Evolutionary conservation across 352 stramenopile species (phyloP).

Genomic region (Phytophthora vignae): DNA sequence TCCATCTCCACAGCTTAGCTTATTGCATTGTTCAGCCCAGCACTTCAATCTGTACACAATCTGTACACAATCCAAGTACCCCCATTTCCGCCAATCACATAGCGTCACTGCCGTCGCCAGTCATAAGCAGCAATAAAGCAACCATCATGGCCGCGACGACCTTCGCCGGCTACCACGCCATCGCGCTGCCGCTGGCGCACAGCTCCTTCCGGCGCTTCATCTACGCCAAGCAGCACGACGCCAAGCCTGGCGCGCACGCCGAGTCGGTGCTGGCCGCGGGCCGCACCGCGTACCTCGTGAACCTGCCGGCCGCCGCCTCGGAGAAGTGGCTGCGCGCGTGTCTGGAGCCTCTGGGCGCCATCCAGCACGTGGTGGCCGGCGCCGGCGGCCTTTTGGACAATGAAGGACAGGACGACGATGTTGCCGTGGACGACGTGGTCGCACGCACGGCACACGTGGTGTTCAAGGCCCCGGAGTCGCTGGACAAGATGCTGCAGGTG

Average conservation of each 20-base stretch:
- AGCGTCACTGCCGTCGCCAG: neutral
- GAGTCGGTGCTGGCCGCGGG: slow-evolving; percentile 63
- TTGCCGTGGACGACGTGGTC: slow-evolving; percentile 24
- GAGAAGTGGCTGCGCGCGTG: slow-evolving; percentile 65
- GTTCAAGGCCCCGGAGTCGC: slow-evolving; percentile 73
- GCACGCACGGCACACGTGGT: slow-evolving; percentile 71
- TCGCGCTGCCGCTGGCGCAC: slow-evolving; percentile 71
- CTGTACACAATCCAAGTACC: too few relatives aligned
- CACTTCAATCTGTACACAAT: neutral
- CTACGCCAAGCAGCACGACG: slow-evolving; percentile 77
- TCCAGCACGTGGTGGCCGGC: slow-evolving; percentile 67
- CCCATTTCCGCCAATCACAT: neutral
- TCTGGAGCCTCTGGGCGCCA: slow-evolving; percentile 56
- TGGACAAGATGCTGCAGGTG: slow-evolving; percentile 62
- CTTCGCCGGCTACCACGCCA: slow-evolving; percentile 74
- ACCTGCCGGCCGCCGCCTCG: slow-evolving; percentile 57
- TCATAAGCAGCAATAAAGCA: neutral
- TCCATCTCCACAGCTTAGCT: too few relatives aligned
- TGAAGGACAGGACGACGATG: slow-evolving; percentile 20
- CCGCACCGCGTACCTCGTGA: slow-evolving; percentile 82
- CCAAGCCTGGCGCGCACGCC: slow-evolving; percentile 41
- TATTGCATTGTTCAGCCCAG: too few relatives aligned
- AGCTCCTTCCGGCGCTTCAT: slow-evolving; percentile 75
- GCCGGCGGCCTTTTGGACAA: slow-evolving; percentile 14
- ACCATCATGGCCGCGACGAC: neutral